Base-by-base conservation (phyloP, 2,329 filamentous ascomycete species). In the Botrytis aclada region DNA sequence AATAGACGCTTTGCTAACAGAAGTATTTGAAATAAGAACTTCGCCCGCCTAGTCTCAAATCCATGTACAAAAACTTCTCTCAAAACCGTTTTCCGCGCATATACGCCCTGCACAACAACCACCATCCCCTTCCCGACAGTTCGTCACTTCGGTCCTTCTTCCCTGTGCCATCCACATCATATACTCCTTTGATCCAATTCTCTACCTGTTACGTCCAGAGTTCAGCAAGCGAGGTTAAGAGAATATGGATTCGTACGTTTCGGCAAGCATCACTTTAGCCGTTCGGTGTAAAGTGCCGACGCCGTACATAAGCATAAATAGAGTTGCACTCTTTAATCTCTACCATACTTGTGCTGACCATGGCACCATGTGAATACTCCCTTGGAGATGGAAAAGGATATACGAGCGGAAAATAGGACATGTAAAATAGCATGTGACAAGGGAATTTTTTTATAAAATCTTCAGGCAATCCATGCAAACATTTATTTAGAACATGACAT, bases 291-390 rank as follows among this genome's bases (percentile, higher is more conserved):
- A 37, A 47, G 43, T 65, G 29, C 29, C 63, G 63, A 45, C 62
- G 43, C 41, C 63, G 43, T 22, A 65, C 63, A 65, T n/a, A 37
- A 65, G 63, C 43, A 65, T 47, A 65, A 47, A 34, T 51, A 65
- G 43, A 65, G 43, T 65, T 47, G 43, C 63, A 51, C 37, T 43
- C 25, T 7, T 43, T 56, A 25, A 0, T 25, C 10, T 22, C 16
- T 51, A 54, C 64, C 45, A 51, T 34, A 39, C 34, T n/a, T 54
- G 34, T 22, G 7, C 14, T n/a, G 6, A 66, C 6, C 12, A 54
- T 54, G 14, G 22, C 32, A 51, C 22, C 20, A 37, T 22, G 4
- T 25, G 3, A n/a, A 25, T 37, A 20, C 25, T 22, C 14, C 34
- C 32, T 54, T 47, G 45, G 32, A 67, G 22, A 34, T 25, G 12